Evolutionary conservation across 352 stramenopile species (phyloP).

Genomic region (Phytophthora agathidicida): DNA sequence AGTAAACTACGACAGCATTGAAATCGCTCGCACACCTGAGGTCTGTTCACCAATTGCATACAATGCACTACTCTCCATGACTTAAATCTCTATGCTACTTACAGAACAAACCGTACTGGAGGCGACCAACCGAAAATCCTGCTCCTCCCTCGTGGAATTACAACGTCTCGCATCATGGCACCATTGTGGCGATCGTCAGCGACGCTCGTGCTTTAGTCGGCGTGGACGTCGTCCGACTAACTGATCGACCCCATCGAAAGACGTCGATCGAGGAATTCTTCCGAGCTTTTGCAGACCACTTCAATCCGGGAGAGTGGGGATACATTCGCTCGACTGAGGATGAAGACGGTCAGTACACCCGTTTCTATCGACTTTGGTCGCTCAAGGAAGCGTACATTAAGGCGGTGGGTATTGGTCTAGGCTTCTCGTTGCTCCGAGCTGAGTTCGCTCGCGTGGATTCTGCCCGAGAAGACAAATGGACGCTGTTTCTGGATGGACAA

Average conservation of each 20-base stretch:
- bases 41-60: conserved; percentile 26
- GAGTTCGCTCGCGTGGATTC: conserved; percentile 42
- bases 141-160: conserved; percentile 65
- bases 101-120: conserved; percentile 76
- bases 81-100: not conserved
- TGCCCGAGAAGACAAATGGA: conserved; percentile 30
- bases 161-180: conserved; percentile 82
- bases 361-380: conserved; percentile 78
- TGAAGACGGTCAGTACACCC: conserved; percentile 34
- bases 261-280: conserved; percentile 53
- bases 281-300: conserved; percentile 60
- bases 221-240: conserved; percentile 72
- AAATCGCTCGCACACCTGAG: conserved; percentile 64
- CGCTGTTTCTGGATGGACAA: conserved; percentile 48
- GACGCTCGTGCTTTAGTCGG: conserved; percentile 50
- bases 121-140: not conserved
- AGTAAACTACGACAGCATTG: conserved; percentile 39
- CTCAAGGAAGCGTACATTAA: conserved; percentile 85
- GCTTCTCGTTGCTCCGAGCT: conserved; percentile 57
- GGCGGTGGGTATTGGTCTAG: conserved; percentile 70
- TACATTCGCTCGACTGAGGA: conserved; percentile 45
- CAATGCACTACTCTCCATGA: not conserved
- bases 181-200: conserved; percentile 67
- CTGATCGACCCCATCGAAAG: conserved; percentile 47
- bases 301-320: conserved; percentile 63